phyloP scores from a whole-genome alignment of 1,284 basidiomycete species.

The Stygiomarasmius scandens region DNA sequence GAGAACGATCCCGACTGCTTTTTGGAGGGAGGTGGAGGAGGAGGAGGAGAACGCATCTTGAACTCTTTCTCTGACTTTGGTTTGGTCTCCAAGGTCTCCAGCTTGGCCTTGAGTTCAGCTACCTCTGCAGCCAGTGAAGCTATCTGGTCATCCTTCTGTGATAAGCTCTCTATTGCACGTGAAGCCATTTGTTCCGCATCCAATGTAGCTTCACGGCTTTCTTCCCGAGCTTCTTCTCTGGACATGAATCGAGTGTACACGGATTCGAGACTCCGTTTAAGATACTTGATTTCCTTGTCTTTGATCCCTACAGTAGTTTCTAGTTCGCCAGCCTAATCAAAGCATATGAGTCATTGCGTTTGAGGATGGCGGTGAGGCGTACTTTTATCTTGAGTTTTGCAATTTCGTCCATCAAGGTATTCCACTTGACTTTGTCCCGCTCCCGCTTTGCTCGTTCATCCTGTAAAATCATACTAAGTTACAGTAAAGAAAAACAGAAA shows the following conservation, averaged over 20 bases:
- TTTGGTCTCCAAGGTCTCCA: slow-evolving; percentile 50
- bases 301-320: slow-evolving; percentile 54
- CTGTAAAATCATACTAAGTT: slow-evolving; percentile 37
- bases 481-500: background rate
- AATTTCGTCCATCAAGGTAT: slow-evolving; percentile 77
- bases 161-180: slow-evolving; percentile 70
- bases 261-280: slow-evolving; percentile 84
- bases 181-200: slow-evolving; percentile 76
- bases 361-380: slow-evolving; percentile 13
- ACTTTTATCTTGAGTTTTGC: slow-evolving; percentile 73
- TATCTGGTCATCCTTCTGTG: slow-evolving; percentile 75
- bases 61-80: slow-evolving; percentile 72
- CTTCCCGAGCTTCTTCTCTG: slow-evolving; percentile 49
- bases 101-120: slow-evolving; percentile 53
- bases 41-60: slow-evolving; percentile 67
- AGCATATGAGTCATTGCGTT: slow-evolving; percentile 1
- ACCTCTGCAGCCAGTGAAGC: slow-evolving; percentile 54
- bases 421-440: slow-evolving; percentile 75
- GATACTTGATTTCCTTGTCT: slow-evolving; percentile 74
- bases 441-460: slow-evolving; percentile 81
- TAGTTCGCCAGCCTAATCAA: slow-evolving; percentile 54
- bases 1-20: slow-evolving; percentile 8
- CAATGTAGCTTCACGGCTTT: slow-evolving; percentile 49
- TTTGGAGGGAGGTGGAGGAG: slow-evolving; percentile 56
- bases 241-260: slow-evolving; percentile 78